Evolutionary conservation across 495 filamentous ascomycete species (phyloP).

Genomic region (Penicillium flavigenum): DNA sequence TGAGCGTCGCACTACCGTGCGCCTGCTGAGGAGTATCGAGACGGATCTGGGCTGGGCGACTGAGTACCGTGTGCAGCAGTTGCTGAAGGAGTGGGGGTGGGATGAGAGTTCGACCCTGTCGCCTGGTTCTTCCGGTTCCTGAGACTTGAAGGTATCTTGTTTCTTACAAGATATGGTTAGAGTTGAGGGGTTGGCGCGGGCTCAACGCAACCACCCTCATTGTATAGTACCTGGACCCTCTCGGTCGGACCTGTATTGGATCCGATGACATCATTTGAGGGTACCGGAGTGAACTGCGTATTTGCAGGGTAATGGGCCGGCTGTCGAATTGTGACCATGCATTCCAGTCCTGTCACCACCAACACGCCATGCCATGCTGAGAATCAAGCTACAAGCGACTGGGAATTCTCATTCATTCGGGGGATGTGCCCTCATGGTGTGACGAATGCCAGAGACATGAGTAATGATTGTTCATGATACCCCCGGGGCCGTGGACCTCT

Average conservation of each 20-base stretch:
- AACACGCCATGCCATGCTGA: neutral
- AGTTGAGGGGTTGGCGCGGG: neutral
- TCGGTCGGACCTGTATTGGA: neutral
- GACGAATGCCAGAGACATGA: constrained; percentile 2
- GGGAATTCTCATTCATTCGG: neutral
- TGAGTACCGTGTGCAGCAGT: constrained; percentile 57
- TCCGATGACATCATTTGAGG: neutral
- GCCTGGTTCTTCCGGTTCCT: constrained; percentile 13
- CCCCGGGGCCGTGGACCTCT: neutral
- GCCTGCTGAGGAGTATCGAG: constrained; percentile 57
- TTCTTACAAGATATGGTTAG: neutral
- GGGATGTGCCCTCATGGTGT: neutral
- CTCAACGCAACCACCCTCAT: neutral
- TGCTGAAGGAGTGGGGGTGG: constrained; percentile 59
- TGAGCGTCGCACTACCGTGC: constrained; percentile 52
- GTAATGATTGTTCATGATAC: constrained; percentile 9
- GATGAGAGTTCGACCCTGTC: constrained; percentile 27
- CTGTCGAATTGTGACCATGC: neutral
- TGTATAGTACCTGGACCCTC: neutral
- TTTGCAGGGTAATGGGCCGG: neutral
- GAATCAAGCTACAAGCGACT: neutral
- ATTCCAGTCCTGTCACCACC: neutral
- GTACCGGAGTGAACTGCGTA: neutral
- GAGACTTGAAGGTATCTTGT: neutral
- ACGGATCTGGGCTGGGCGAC: constrained; percentile 62